Conservation (phyloP, 169 alveolate genomes). For the Haemoproteus tartakovskyi region DNA sequence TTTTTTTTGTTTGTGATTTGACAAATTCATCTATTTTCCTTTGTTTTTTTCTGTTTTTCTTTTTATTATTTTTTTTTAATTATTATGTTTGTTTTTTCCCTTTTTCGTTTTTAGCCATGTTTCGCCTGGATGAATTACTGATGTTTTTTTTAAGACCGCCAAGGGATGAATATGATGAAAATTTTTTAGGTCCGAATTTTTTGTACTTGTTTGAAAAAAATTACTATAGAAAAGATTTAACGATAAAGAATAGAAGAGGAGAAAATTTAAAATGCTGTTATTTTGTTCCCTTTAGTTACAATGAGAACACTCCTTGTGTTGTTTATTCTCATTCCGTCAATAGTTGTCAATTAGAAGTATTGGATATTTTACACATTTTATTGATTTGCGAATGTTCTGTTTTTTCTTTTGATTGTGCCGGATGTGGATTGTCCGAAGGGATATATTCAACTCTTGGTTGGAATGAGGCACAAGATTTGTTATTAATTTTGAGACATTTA, state of each 20-base stretch:
- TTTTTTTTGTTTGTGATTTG: no score
- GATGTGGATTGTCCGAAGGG: conserved; percentile 63
- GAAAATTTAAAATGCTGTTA: conserved; percentile 39
- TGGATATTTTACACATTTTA: conserved; percentile 43
- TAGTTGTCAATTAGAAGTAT: conserved; percentile 51
- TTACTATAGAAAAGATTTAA: conserved; percentile 41
- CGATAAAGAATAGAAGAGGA: conserved; percentile 58
- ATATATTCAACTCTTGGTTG: conserved; percentile 49
- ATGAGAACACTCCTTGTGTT: conserved; percentile 65
- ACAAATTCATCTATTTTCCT: no score
- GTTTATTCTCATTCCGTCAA: conserved; percentile 49
- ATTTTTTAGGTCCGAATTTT: conserved; percentile 57
- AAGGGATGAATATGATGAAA: conserved; percentile 55
- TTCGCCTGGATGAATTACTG: conserved; percentile 43
- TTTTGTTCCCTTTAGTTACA: conserved; percentile 51
- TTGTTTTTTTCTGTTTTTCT: no score
- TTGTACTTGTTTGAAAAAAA: conserved; percentile 49
- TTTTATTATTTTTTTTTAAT: no score
- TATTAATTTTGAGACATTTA: conserved; percentile 22
- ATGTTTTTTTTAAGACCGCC: conserved; percentile 65
- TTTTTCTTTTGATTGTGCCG: conserved; percentile 62
- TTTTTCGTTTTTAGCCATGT: no score
- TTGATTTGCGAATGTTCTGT: conserved; percentile 40
- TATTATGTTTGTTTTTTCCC: no score
- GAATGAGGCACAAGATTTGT: conserved; percentile 60